Base-by-base conservation (phyloP, 2,329 filamentous ascomycete genomes). In the Exophiala sideris region DNA sequence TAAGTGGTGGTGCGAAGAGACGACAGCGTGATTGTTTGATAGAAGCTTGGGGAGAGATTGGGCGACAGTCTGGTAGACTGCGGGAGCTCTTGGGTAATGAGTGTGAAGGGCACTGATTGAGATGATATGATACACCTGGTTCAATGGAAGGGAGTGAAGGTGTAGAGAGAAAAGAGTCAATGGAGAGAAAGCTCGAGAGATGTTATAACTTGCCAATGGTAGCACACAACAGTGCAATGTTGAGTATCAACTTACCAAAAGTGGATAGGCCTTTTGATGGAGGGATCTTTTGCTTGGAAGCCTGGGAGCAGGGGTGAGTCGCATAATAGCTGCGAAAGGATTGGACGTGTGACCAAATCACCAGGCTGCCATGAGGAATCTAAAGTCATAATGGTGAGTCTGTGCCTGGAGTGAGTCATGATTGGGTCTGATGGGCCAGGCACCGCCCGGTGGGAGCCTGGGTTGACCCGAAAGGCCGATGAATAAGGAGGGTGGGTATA, bases 1-100 rank as follows among this genome's bases (percentile, higher is more conserved):
- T 62, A 62, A 40, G 59, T 64, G 49, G 57, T 52, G 38, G 49
- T 50, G 46, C 60, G 61, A 52, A 52, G 53, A 58, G 57, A 29
- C 60, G 62, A 62, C 59, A 63, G 49, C 56, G 59, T 59, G 59
- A 58, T 52, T 36, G 46, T 32, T 45, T 48, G 42, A 16, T 41
- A 32, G 18, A 41, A 36, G 21, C 36, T 38, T 35, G 11, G 35
- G 47, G 11, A 45, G 21, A 9, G 45, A 16, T 29, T 24, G 42
- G 45, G 45, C n/a, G 40, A 45, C 57, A 59, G 57, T 48, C 45
- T 50, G 18, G 53, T 51, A 18, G 50, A 50, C 57, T 55, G 53
- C 50, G 39, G 47, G n/a, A 29, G 36, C 40, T 34, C 12, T 14
- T 44, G 33, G 47, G 32, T 29, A 48, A 40, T 32, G 48, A 42